Percentiles rank a stretch among this genome's conserved stretches.
These are phyloP conservation scores for Tolypocladium cylindrosporum DNA, from an alignment of 2,329 filamentous ascomycete species.

Conservation along the genomic window DNA sequence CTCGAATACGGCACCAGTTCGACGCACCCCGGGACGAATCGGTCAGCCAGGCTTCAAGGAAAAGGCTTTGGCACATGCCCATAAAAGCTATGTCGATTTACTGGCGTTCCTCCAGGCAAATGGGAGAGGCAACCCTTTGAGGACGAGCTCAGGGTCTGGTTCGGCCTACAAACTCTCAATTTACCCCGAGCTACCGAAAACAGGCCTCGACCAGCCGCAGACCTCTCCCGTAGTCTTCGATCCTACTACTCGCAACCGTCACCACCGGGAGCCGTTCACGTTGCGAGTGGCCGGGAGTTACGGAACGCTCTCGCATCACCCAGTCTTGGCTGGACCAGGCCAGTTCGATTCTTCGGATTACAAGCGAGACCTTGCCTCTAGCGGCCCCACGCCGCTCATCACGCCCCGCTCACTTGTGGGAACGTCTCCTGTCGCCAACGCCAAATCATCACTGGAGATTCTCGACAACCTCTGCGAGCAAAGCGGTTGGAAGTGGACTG, in stretches of 20 bases:
- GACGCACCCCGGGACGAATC: background rate
- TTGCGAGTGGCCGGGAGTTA: background rate
- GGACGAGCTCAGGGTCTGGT: constrained; percentile 24
- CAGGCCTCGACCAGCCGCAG: constrained; percentile 5
- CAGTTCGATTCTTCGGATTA: background rate
- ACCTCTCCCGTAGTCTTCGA: background rate
- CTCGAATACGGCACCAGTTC: background rate
- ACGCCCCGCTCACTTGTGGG: constrained; percentile 3
- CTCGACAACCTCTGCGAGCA: constrained; percentile 68
- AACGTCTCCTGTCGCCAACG: constrained; percentile 37
- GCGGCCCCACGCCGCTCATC: background rate
- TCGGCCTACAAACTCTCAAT: constrained; percentile 39
- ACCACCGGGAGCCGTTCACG: background rate
- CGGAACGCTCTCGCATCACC: background rate
- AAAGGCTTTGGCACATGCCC: constrained; percentile 58
- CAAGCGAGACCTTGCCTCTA: background rate
- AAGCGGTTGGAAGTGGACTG: constrained; percentile 79
- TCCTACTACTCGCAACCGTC: background rate
- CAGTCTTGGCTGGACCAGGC: background rate
- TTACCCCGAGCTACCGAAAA: constrained; percentile 39
- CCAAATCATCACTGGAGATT: constrained; percentile 59
- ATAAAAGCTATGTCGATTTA: constrained; percentile 62
- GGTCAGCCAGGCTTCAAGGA: constrained; percentile 47
- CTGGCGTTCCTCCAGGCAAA: constrained; percentile 53
- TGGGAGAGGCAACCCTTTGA: constrained; percentile 36